These are phyloP conservation scores for Neurospora sp. DNA, from an alignment of 495 filamentous ascomycete species.

Conservation along the genomic window DNA sequence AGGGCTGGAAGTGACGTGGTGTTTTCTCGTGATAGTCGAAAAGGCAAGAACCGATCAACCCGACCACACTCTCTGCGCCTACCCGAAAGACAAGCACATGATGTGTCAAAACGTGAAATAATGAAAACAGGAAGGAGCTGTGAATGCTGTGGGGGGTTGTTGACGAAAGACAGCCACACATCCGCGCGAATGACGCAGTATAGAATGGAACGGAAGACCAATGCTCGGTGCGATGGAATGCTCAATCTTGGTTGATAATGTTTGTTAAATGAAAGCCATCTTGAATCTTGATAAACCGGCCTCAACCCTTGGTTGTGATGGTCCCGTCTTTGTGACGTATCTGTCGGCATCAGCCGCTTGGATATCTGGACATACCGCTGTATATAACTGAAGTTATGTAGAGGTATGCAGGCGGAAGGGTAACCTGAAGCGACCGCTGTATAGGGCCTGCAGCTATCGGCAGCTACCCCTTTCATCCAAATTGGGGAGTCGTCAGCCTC, in stretches of 20 bases:
- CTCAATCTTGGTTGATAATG: not conserved
- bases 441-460: not conserved
- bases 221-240: not conserved
- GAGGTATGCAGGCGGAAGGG: not conserved
- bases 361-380: not conserved
- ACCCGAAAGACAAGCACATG: not conserved
- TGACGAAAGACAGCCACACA: not conserved
- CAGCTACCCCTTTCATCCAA: not conserved
- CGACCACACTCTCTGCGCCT: not conserved
- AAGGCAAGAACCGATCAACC: not conserved
- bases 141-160: not conserved
- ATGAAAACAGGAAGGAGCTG: not conserved
- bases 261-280: not conserved
- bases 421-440: not conserved
- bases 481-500: not conserved
- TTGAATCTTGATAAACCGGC: not conserved
- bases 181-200: not conserved
- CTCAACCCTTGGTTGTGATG: not conserved
- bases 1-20: not conserved
- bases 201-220: not conserved
- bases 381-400: not conserved
- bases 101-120: not conserved
- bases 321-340: not conserved
- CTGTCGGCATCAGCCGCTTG: not conserved
- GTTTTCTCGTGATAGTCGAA: not conserved